Evolutionary conservation across 2,329 filamentous ascomycete genomes (phyloP).

Genomic region (Colletotrichum liriopes): DNA sequence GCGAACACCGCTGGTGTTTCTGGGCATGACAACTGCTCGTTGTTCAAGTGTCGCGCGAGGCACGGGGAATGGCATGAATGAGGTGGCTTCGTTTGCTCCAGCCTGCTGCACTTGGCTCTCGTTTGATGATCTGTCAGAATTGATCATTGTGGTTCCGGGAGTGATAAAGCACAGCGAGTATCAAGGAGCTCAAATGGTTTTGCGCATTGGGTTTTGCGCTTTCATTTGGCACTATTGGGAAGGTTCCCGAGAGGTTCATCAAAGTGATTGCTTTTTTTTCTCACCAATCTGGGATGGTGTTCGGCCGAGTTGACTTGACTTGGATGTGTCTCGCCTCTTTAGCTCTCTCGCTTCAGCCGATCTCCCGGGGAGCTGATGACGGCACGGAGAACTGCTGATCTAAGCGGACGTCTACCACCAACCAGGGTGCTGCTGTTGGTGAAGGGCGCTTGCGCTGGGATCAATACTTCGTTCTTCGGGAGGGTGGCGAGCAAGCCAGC

Average conservation of each 20-base stretch:
- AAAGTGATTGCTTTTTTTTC: constrained; percentile 17
- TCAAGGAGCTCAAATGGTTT: too few species aligned
- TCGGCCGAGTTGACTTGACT: not conserved
- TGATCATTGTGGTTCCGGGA: not conserved
- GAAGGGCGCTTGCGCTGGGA: not conserved
- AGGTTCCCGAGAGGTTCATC: not conserved
- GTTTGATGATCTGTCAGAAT: not conserved
- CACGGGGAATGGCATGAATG: constrained; percentile 2
- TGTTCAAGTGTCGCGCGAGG: not conserved
- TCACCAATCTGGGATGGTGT: not conserved
- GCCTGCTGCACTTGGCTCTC: not conserved
- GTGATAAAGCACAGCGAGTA: not conserved
- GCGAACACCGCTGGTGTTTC: not conserved
- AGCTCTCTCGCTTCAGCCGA: constrained; percentile 15
- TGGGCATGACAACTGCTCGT: not conserved
- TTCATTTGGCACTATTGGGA: constrained; percentile 2
- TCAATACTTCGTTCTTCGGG: not conserved
- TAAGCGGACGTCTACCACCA: not conserved
- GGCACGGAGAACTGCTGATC: not conserved
- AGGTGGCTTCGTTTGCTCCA: not conserved
- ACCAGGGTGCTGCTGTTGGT: constrained; percentile 4
- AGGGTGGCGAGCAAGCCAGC: constrained; percentile 4
- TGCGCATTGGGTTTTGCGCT: too few species aligned
- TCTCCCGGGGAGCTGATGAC: constrained; percentile 14
- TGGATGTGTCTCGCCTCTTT: constrained; percentile 3